Evolutionary conservation across 2,329 filamentous ascomycete species (phyloP).

Genomic region (Colletotrichum sp.): DNA sequence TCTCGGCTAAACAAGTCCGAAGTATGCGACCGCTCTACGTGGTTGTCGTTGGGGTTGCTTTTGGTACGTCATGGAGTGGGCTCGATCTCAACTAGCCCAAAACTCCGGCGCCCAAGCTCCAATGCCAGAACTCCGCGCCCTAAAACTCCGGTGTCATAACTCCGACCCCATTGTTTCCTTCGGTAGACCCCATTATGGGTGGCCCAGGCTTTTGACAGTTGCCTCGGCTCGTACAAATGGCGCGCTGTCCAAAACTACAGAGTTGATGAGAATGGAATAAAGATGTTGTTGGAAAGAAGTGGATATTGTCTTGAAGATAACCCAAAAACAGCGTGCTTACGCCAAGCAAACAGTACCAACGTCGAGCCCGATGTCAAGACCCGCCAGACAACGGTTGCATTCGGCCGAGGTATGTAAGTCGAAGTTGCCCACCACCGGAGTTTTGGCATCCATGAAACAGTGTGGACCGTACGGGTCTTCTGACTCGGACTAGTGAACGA

Average conservation of each 20-base stretch:
- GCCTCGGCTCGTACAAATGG: background rate
- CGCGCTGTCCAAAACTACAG: background rate
- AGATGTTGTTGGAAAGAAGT: background rate
- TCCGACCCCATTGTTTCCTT: background rate
- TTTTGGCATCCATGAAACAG: background rate
- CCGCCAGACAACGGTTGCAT: background rate
- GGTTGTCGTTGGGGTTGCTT: background rate
- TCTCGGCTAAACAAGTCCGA: background rate
- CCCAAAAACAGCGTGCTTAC: background rate
- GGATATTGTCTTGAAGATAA: background rate
- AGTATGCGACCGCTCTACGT: background rate
- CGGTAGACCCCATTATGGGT: background rate
- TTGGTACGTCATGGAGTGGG: background rate
- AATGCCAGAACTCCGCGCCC: background rate
- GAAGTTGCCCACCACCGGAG: background rate
- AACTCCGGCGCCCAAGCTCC: background rate
- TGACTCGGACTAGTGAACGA: background rate
- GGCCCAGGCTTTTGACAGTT: background rate
- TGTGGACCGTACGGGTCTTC: background rate
- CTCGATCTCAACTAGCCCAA: background rate
- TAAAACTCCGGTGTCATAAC: background rate
- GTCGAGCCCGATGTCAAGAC: fast-evolving
- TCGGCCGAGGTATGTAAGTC: background rate
- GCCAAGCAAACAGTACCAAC: background rate
- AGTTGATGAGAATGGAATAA: background rate